Evolutionary conservation across 805 yeast genomes (phyloP).

Genomic region (Phaffomyces thermotolerans): DNA sequence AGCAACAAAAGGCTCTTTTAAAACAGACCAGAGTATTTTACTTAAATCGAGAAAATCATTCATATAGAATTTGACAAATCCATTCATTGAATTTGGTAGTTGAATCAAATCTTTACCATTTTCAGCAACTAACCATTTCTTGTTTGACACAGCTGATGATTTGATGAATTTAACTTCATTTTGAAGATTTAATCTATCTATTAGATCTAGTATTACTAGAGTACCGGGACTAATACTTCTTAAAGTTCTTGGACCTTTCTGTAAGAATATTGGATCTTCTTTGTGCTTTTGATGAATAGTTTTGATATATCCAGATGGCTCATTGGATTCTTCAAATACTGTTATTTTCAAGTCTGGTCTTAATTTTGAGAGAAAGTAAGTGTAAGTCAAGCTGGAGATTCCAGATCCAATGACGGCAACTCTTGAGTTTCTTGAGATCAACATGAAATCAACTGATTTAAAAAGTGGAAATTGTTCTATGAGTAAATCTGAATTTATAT

Average conservation of each 20-base stretch:
- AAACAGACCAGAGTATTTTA: slow-evolving; percentile 36
- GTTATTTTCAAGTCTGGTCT: slow-evolving; percentile 70
- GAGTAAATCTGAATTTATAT: not conserved
- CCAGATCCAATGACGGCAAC: slow-evolving; percentile 87
- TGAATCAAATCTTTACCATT: slow-evolving; percentile 40
- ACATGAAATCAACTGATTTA: not conserved
- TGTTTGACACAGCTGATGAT: slow-evolving; percentile 54
- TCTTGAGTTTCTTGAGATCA: slow-evolving; percentile 22
- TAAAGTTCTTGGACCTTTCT: slow-evolving; percentile 88
- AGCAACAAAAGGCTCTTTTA: slow-evolving; percentile 45
- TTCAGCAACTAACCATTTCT: slow-evolving; percentile 52
- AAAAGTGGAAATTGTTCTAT: not conserved
- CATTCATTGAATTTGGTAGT: slow-evolving; percentile 40
- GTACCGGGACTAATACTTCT: slow-evolving; percentile 81
- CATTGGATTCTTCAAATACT: slow-evolving; percentile 46
- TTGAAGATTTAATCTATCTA: slow-evolving; percentile 38
- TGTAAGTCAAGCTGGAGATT: slow-evolving; percentile 72
- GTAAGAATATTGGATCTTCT: slow-evolving; percentile 35
- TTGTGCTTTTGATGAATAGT: slow-evolving; percentile 35
- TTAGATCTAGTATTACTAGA: slow-evolving; percentile 53
- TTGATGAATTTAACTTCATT: slow-evolving; percentile 54
- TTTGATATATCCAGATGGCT: slow-evolving; percentile 75
- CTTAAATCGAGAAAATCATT: slow-evolving; percentile 33
- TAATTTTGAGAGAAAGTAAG: slow-evolving; percentile 58
- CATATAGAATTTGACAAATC: slow-evolving; percentile 28